A percentile compares a stretch with the other conserved stretches of the same genome.
Evolutionary conservation across 169 alveolate species (phyloP).

Genomic region (Amoebophrya sp.): DNA sequence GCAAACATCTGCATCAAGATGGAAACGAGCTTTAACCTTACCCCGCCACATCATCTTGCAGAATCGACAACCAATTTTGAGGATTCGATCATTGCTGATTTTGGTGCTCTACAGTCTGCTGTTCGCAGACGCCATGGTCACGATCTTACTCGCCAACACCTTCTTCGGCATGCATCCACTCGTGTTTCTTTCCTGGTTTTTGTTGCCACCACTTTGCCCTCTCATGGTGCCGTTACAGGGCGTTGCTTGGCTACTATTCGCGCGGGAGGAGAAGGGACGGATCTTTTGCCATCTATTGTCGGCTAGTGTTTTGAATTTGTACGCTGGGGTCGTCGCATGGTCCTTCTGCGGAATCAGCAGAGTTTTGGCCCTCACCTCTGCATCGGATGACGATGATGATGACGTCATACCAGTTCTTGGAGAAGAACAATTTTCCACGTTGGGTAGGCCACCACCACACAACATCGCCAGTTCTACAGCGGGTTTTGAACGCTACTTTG

Average conservation of each 20-base stretch:
- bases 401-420: too few relatives aligned
- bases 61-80: background rate
- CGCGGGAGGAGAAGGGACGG: slow-evolving; percentile 15
- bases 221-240: background rate
- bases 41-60: background rate
- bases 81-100: background rate
- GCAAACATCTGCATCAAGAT: too few relatives aligned
- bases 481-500: too few relatives aligned
- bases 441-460: too few relatives aligned
- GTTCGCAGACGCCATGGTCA: background rate
- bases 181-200: background rate
- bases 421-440: too few relatives aligned
- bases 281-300: background rate
- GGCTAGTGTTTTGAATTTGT: background rate
- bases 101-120: background rate
- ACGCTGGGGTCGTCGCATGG: background rate
- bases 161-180: background rate
- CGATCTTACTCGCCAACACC: background rate
- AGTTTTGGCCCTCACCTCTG: too few relatives aligned
- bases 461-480: too few relatives aligned
- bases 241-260: background rate
- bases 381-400: too few relatives aligned
- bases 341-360: background rate
- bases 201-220: background rate
- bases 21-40: too few relatives aligned